Percentiles rank a stretch among this genome's conserved stretches.
These are phyloP conservation scores for Purpureocillium takamizusanense DNA, from an alignment of 2,329 filamentous ascomycete species.

Conservation along the genomic window DNA sequence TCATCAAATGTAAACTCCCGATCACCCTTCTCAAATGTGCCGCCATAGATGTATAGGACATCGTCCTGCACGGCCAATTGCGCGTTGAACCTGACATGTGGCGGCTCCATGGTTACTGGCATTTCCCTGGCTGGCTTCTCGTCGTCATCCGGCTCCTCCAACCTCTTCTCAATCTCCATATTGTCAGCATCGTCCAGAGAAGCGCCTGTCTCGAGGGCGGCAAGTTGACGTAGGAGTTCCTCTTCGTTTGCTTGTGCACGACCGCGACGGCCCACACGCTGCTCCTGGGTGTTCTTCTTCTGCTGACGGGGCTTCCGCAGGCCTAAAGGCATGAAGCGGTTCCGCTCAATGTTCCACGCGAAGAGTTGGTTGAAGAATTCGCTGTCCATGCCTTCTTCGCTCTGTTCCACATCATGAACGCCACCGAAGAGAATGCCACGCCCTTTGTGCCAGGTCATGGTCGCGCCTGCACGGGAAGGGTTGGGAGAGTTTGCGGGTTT, in stretches of 20 bases:
- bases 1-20: slow-evolving; percentile 95
- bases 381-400: slow-evolving; percentile 89
- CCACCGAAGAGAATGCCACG: slow-evolving; percentile 90
- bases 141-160: slow-evolving; percentile 44
- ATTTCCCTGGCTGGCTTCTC: slow-evolving; percentile 51
- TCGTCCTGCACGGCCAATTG: slow-evolving; percentile 88
- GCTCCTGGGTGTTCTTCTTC: slow-evolving; percentile 46
- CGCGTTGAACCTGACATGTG: slow-evolving; percentile 84
- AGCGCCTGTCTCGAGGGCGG: slow-evolving; percentile 70
- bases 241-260: slow-evolving; percentile 86
- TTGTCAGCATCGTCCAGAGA: slow-evolving; percentile 45
- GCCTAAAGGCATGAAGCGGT: slow-evolving; percentile 80
- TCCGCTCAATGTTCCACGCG: slow-evolving; percentile 91
- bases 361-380: slow-evolving; percentile 93
- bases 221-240: slow-evolving; percentile 78
- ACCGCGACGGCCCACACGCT: slow-evolving; percentile 52
- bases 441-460: slow-evolving; percentile 90
- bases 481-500: slow-evolving; percentile 82
- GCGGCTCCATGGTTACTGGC: slow-evolving; percentile 69
- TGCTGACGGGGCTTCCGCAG: slow-evolving; percentile 65
- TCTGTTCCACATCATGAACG: slow-evolving; percentile 86
- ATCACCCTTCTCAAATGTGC: slow-evolving; percentile 91
- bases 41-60: slow-evolving; percentile 86
- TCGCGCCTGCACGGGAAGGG: slow-evolving; percentile 76
- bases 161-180: slow-evolving; percentile 41